Evolutionary conservation across 306 rosid genomes (phyloP).

Genomic region (Vigna hirtella): DNA sequence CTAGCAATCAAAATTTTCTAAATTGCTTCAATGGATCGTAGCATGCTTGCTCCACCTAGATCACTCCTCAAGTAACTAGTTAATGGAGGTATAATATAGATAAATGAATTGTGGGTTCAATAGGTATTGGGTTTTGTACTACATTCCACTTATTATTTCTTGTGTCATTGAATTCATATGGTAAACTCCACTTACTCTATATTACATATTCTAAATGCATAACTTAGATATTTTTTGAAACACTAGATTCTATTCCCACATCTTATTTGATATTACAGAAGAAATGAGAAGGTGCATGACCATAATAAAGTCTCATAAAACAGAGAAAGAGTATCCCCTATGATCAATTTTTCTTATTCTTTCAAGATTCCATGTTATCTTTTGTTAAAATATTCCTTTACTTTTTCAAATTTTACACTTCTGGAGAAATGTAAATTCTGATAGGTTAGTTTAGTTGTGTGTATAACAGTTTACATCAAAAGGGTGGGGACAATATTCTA

Average conservation of each 20-base stretch:
- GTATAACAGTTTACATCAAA: constrained; percentile 30
- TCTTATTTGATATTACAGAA: constrained; percentile 12
- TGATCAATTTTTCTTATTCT: constrained; percentile 25
- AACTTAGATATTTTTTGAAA: constrained; percentile 16
- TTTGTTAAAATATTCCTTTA: constrained; percentile 36
- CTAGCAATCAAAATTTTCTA: neutral
- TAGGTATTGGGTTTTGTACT: constrained; percentile 29
- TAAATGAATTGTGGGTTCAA: constrained; percentile 10
- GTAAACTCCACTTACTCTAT: constrained; percentile 39
- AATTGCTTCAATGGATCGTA: neutral
- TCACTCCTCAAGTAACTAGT: neutral
- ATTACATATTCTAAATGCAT: constrained; percentile 19
- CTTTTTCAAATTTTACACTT: constrained; percentile 12
- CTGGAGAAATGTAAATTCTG: constrained; percentile 38
- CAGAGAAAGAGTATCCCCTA: neutral
- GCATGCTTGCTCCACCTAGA: constrained; percentile 7
- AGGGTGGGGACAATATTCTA: constrained; percentile 49
- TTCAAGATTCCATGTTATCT: constrained; percentile 18
- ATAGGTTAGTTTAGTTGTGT: constrained; percentile 41
- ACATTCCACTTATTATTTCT: constrained; percentile 30
- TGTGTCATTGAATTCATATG: constrained; percentile 1
- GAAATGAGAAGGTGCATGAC: constrained; percentile 13
- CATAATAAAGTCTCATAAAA: neutral
- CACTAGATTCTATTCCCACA: constrained; percentile 19
- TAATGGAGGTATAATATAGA: neutral